Base-by-base conservation (phyloP, 352 stramenopile genomes). In the Phytophthora pinifolia region DNA sequence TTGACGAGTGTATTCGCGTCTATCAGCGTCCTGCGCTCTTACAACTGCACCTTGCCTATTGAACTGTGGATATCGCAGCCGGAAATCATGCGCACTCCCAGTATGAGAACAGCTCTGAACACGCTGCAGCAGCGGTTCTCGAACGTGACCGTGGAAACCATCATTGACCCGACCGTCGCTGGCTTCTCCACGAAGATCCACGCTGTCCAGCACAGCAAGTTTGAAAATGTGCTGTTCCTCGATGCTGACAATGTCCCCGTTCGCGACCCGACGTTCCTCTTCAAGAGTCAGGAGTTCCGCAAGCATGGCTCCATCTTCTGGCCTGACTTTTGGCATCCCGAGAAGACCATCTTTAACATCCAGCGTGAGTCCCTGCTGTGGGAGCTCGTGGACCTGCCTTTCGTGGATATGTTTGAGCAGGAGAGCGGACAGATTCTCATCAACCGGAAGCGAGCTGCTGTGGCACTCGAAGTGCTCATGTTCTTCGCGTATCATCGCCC, bases 391-490 rank as follows among this genome's bases (percentile, higher is more conserved):
- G 67, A 86, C 43, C 60, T 89, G 36, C 42, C 65, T 9, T 80
- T 78, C 15, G 61, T 88, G 31, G 74, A 89, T 62, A 89, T 88
- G 77, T 89, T 89, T 53, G 82, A 92, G 54, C 79, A 90, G 55
- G 82, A 92, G 45, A 89, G 77, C 44, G 82, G 77, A 0, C 82
- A 92, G 46, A 62, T 92, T 54, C 53, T 92, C n/a, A 70, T 92
- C 47, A 71, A 88, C 35, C 75, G 75, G 12, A 61, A 47, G 12
- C 65, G 65, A 12, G 55, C 57, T 41, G 61, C 62, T 12, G 25
- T 63, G 3, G 67, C 83, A 15, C 58, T 90, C 35, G 69, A 83
- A 29, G 53, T 89, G 48, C 53, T 88, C 18, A 65, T 77, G 41
- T 88, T 84, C 31, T 89, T 86, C 52, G 71, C 76, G 18, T 75